Base-by-base conservation (phyloP, 23 red algal genomes). In the Pyropia yezoensis region DNA sequence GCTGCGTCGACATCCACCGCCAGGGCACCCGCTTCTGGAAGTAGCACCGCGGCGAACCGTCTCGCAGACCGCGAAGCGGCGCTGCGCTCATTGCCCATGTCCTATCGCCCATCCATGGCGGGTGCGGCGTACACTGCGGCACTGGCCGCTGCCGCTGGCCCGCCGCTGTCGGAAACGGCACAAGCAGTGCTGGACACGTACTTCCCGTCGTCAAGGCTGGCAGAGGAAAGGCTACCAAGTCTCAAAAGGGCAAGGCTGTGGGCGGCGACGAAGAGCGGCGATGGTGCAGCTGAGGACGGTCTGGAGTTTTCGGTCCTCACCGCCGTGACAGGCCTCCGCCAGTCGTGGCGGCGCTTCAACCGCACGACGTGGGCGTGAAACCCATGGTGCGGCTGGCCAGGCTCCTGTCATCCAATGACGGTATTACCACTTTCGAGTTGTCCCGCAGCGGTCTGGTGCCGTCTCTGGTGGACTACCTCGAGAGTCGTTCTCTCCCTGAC, bases 351-450 rank as follows among this genome's bases (percentile, higher is more conserved):
- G 39, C 39, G 39, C 39, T 47, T 3, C 39, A 7, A 47, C 39
- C 11, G 39, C 11, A 47, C 39, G 39, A 33, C 33, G 54, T 39
- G 29, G 71, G 49, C 33, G 45, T 50, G 8, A 52, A 63, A 33
- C 59, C 70, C 11, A 33, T 87, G 45, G 65, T 57, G 16, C 63
- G 61, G 18, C 63, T 91, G 26, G 64, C 74, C 39, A 34, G 24
- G 33, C 60, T 78, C 16, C 33, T 93, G 4, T 54, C 70, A 12
- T 53, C 69, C 33, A 23, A 71, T 11, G 75, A 75, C 54, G 55
- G 63, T 18, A 33, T 86, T 17, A 74, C 90, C 12, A 74, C 64
- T 0, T 95, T 85, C 56, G 90, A 95, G 71, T 22, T 95, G 53
- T 70, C 72, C 20, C 61, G 50, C 50, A 87, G 90, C 64, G 68